Percentiles rank a stretch among this genome's conserved stretches.
Evolutionary conservation across 441 rosid genomes (phyloP).

Genomic region (Erodium trifolium): DNA sequence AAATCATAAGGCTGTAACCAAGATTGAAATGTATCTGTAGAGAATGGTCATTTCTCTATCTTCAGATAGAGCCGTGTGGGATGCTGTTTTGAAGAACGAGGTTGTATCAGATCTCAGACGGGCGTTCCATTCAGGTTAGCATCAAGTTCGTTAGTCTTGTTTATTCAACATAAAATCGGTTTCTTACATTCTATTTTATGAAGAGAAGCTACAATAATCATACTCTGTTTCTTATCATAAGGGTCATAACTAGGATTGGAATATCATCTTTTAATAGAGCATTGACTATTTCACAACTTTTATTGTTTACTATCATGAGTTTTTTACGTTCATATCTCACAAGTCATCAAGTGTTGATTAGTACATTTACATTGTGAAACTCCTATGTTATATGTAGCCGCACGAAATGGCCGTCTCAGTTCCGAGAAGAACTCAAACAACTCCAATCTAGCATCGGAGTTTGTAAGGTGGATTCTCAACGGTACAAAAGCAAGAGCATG

Average conservation of each 20-base stretch:
- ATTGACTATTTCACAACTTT: background rate
- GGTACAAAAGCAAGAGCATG: constrained; percentile 42
- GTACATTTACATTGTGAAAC: background rate
- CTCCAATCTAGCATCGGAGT: constrained; percentile 29
- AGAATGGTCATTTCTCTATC: constrained; percentile 77
- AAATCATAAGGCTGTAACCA: too few relatives aligned
- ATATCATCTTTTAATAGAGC: background rate
- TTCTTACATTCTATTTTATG: background rate
- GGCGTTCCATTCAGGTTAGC: constrained; percentile 43
- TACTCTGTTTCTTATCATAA: too few relatives aligned
- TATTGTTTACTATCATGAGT: background rate
- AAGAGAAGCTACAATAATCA: too few relatives aligned
- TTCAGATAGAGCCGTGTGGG: constrained; percentile 79
- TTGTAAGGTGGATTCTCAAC: constrained; percentile 50
- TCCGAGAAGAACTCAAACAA: constrained; percentile 27
- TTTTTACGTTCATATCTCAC: background rate
- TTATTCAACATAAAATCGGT: background rate
- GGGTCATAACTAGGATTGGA: background rate
- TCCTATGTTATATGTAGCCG: constrained; percentile 28
- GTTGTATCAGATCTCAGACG: constrained; percentile 62
- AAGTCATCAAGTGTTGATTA: background rate
- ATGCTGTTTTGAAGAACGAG: constrained; percentile 74
- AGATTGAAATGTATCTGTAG: constrained; percentile 27
- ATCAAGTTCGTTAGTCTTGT: background rate
- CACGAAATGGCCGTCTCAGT: constrained; percentile 19